Evolutionary conservation across 495 filamentous ascomycete genomes (phyloP).

Genomic region (Aspergillus carlsbadensis): DNA sequence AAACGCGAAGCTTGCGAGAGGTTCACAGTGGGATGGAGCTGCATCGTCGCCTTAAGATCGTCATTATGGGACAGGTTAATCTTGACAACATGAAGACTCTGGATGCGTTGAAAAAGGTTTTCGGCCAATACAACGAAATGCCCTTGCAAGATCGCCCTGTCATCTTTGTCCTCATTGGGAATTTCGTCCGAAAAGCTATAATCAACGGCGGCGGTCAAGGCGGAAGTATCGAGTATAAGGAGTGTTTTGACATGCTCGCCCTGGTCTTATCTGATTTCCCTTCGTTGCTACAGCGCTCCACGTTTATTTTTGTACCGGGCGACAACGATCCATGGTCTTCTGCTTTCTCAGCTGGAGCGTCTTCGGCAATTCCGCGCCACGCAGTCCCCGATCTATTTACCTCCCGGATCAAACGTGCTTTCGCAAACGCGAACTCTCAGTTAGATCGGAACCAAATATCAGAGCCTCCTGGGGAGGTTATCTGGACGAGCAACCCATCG

Average conservation of each 20-base stretch:
- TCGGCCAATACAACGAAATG: constrained; percentile 61
- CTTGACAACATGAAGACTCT: constrained; percentile 78
- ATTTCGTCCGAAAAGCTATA: constrained; percentile 74
- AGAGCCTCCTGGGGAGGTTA: constrained; percentile 61
- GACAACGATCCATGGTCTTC: constrained; percentile 96
- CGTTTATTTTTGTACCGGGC: constrained; percentile 89
- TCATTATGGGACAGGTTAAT: constrained; percentile 77
- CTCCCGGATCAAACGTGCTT: constrained; percentile 73
- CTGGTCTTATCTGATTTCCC: constrained; percentile 82
- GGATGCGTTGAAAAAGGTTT: constrained; percentile 72
- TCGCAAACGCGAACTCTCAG: constrained; percentile 72
- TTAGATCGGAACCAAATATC: constrained; percentile 40
- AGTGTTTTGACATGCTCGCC: constrained; percentile 85
- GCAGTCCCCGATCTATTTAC: constrained; percentile 85
- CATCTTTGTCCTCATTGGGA: constrained; percentile 77
- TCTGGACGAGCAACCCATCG: constrained; percentile 87
- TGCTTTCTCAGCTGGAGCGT: constrained; percentile 79
- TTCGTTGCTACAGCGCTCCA: constrained; percentile 71
- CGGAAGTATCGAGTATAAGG: constrained; percentile 89
- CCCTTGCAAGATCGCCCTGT: constrained; percentile 60
- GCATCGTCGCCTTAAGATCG: constrained; percentile 50
- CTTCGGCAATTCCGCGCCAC: constrained; percentile 69
- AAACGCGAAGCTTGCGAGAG: constrained; percentile 41
- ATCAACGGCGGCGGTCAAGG: constrained; percentile 63
- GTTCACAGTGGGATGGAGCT: constrained; percentile 28